These are phyloP conservation scores for Carex pumila DNA, from an alignment of 176 grass and related monocot species.

Conservation along the genomic window DNA sequence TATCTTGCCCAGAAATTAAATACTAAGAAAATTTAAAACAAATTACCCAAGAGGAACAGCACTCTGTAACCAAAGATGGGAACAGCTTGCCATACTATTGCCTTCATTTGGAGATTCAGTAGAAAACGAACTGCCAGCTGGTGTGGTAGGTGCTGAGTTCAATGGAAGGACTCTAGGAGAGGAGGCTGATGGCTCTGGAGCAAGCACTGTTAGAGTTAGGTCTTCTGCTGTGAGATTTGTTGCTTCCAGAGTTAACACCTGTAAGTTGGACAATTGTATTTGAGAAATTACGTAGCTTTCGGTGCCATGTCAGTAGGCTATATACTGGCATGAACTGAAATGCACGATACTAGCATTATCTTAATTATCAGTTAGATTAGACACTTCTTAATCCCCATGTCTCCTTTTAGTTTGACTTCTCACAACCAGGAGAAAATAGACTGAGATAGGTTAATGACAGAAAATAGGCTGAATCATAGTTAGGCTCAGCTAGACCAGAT, in stretches of 20 bases:
- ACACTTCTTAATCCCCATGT: neutral
- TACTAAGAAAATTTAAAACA: neutral
- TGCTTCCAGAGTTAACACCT: conserved; percentile 97
- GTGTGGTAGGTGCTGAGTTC: conserved; percentile 65
- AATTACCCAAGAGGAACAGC: conserved; percentile 88
- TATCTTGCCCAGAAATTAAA: neutral
- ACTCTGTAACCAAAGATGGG: conserved; percentile 95
- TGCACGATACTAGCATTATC: neutral
- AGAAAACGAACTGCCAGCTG: conserved; percentile 43
- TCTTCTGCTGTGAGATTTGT: conserved; percentile 89
- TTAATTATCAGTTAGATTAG: neutral
- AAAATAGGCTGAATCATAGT: neutral
- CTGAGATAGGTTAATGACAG: neutral
- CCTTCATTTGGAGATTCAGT: conserved; percentile 44
- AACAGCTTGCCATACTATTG: conserved; percentile 53
- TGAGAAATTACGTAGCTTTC: neutral
- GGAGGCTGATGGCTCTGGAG: conserved; percentile 74
- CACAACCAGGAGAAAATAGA: neutral
- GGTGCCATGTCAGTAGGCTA: neutral
- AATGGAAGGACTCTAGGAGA: conserved; percentile 71
- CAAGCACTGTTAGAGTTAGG: conserved; percentile 90
- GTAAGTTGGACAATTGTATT: conserved; percentile 21
- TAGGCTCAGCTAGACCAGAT: neutral
- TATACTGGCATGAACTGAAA: neutral
- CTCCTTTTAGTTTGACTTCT: neutral